Conservation (phyloP, 805 yeast species). For the Candida hungchunana region DNA sequence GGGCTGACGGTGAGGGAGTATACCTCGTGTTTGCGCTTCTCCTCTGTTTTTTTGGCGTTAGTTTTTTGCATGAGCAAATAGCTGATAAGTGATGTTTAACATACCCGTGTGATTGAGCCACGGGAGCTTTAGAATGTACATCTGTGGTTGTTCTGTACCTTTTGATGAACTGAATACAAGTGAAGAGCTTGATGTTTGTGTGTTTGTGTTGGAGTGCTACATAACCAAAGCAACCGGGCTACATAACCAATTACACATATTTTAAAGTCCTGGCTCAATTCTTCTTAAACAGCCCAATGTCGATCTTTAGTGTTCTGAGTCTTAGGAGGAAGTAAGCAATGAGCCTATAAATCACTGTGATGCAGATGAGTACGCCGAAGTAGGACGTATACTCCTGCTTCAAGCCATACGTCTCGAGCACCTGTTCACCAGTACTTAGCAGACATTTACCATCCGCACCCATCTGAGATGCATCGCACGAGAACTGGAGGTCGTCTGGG, state of each 20-base stretch:
- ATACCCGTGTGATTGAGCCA: slow-evolving; percentile 61
- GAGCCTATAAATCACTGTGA: slow-evolving; percentile 40
- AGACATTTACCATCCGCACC: slow-evolving; percentile 43
- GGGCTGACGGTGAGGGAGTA: slow-evolving; percentile 78
- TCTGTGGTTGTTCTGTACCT: too few relatives aligned
- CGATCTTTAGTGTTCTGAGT: slow-evolving; percentile 20
- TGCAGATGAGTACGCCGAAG: slow-evolving; percentile 36
- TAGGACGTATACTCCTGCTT: slow-evolving; percentile 30
- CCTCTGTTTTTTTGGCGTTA: slow-evolving; percentile 43
- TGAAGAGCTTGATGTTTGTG: too few relatives aligned
- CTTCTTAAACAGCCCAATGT: slow-evolving; percentile 14
- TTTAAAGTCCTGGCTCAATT: too few relatives aligned
- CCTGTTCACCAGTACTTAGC: slow-evolving; percentile 50
- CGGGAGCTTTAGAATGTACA: slow-evolving; percentile 66
- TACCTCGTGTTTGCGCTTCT: slow-evolving; percentile 74
- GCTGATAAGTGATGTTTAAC: slow-evolving; percentile 13
- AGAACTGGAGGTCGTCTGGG: slow-evolving; percentile 38
- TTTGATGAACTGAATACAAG: too few relatives aligned
- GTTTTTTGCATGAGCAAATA: too few relatives aligned
- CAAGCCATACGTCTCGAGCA: slow-evolving; percentile 44
- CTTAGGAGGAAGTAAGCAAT: slow-evolving; percentile 29
- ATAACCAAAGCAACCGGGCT: too few relatives aligned
- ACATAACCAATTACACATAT: too few relatives aligned
- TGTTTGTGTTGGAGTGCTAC: too few relatives aligned
- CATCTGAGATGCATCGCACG: slow-evolving; percentile 35